These are phyloP conservation scores for Candida pseudofarinosa DNA, from an alignment of 805 yeast species.

Conservation along the genomic window DNA sequence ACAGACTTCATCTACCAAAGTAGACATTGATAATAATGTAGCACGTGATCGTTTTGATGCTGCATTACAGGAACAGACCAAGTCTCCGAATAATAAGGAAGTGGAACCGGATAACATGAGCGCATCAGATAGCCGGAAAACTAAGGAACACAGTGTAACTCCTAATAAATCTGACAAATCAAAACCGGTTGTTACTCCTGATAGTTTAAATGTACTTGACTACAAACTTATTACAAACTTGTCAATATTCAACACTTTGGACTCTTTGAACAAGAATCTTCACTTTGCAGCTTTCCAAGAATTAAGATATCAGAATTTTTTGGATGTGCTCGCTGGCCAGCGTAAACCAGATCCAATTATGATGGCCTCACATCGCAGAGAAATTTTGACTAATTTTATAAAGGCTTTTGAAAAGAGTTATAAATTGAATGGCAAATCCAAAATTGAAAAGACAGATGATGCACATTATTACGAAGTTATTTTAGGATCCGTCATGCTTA, in stretches of 20 bases:
- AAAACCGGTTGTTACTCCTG: neutral
- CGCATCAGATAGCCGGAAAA: neutral
- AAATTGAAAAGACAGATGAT: slow-evolving; percentile 12
- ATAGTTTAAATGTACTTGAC: neutral
- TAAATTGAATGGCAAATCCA: slow-evolving; percentile 5
- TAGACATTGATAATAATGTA: neutral
- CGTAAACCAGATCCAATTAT: slow-evolving; percentile 35
- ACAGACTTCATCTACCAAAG: neutral
- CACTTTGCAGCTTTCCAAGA: slow-evolving; percentile 26
- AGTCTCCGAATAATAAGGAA: neutral
- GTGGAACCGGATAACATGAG: neutral
- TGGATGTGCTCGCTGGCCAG: slow-evolving; percentile 26
- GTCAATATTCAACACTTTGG: slow-evolving; percentile 21
- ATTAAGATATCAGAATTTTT: slow-evolving; percentile 27
- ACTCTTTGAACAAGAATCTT: slow-evolving; percentile 17
- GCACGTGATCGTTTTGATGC: too few species aligned
- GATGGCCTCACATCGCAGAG: slow-evolving; percentile 31
- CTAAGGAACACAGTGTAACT: neutral
- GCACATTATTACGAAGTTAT: slow-evolving; percentile 25
- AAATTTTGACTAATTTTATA: slow-evolving; percentile 27
- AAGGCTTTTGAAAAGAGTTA: slow-evolving; percentile 14
- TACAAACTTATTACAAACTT: slow-evolving; percentile 21
- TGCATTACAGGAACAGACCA: neutral
- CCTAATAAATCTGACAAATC: neutral
- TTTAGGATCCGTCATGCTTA: slow-evolving; percentile 26